Evolutionary conservation across 257 asterid genomes (phyloP).

Genomic region (Solanum paucissectum): DNA sequence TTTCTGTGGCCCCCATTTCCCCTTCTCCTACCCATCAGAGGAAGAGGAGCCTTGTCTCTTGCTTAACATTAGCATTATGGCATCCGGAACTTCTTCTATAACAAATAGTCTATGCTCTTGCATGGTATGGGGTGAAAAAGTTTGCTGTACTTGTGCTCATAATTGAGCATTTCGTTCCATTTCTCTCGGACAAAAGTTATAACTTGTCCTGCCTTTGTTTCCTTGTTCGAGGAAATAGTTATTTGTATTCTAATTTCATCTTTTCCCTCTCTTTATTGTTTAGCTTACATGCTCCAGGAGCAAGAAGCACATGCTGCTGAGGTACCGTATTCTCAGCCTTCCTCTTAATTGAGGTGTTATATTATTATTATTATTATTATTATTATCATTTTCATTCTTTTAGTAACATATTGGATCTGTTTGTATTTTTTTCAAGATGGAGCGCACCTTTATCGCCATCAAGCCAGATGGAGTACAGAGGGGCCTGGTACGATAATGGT

Average conservation of each 20-base stretch:
- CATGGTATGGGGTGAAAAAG: slow-evolving; percentile 3
- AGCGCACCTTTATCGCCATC: slow-evolving; percentile 92
- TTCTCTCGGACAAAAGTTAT: slow-evolving; percentile 2
- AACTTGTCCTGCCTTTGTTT: background rate
- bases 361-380: background rate
- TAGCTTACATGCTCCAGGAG: slow-evolving; percentile 83
- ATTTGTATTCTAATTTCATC: background rate
- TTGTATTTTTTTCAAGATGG: slow-evolving; percentile 39
- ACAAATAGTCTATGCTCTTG: slow-evolving; percentile 1
- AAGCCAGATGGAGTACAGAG: slow-evolving; percentile 99
- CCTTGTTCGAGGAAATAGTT: background rate
- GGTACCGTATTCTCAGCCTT: slow-evolving; percentile 28
- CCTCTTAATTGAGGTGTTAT: background rate
- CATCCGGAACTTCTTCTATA: slow-evolving; percentile 15
- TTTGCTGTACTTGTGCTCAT: slow-evolving; percentile 2
- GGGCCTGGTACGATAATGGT: slow-evolving; percentile 57
- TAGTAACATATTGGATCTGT: slow-evolving; percentile 8
- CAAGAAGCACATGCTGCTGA: slow-evolving; percentile 88
- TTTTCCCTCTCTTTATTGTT: slow-evolving; percentile 1
- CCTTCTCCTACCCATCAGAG: too few relatives aligned
- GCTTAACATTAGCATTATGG: slow-evolving; percentile 7
- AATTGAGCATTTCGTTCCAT: background rate
- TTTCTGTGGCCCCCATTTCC: background rate
- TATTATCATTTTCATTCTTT: background rate
- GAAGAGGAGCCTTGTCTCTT: slow-evolving; percentile 18